phyloP scores from a whole-genome alignment of 2,329 filamentous ascomycete species.

The Coleophoma eucalyptorum region DNA sequence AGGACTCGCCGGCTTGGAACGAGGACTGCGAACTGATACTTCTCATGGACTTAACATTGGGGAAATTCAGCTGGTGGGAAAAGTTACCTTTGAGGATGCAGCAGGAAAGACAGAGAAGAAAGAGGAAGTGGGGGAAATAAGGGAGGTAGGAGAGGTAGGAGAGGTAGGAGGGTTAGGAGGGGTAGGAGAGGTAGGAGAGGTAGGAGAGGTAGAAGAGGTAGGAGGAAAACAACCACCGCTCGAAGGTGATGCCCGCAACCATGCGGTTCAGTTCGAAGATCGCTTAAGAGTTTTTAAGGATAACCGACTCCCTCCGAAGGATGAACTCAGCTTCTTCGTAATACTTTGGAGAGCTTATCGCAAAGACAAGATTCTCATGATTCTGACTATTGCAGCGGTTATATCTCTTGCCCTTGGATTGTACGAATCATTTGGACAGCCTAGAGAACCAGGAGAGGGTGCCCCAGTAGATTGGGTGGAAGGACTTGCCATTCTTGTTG shows the following conservation, averaged over 20 bases:
- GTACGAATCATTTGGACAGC: slow-evolving; percentile 55
- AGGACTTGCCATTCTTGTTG: slow-evolving; percentile 64
- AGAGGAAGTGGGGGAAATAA: slow-evolving; percentile 24
- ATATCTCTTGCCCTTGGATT: slow-evolving; percentile 27
- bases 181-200: too few species aligned
- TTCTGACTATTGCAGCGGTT: slow-evolving; percentile 40
- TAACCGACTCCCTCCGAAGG: neutral
- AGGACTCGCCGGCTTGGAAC: slow-evolving; percentile 67
- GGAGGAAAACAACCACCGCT: too few species aligned
- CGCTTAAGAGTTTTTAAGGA: neutral
- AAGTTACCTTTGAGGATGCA: slow-evolving; percentile 55
- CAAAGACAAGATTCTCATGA: slow-evolving; percentile 67
- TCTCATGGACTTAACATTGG: slow-evolving; percentile 65
- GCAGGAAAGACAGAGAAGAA: neutral
- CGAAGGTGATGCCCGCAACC: neutral
- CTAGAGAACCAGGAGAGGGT: slow-evolving; percentile 32
- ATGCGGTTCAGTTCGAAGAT: neutral
- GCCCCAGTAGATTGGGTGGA: slow-evolving; percentile 61
- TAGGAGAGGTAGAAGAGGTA: too few species aligned
- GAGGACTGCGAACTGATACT: slow-evolving; percentile 63
- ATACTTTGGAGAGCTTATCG: neutral
- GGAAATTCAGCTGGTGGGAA: slow-evolving; percentile 56
- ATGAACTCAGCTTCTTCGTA: neutral
- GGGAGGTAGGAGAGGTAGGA: too few species aligned
- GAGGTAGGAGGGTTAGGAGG: too few species aligned